Percentiles rank a stretch among this genome's conserved stretches.
Conservation (phyloP, 140 eudicot species). For the Bidens hawaiensis region DNA sequence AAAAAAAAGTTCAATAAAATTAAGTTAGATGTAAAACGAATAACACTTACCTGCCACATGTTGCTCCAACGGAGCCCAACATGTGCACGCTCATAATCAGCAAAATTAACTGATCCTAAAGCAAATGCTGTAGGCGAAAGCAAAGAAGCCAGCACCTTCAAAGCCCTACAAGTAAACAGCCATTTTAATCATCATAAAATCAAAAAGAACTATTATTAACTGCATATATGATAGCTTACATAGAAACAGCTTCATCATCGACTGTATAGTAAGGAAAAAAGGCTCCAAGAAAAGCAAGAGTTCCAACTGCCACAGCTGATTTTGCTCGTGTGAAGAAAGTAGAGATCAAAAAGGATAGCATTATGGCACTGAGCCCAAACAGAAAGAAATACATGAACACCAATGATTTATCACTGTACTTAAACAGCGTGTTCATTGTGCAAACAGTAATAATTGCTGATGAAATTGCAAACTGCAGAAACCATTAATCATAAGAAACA, state of each 20-base stretch:
- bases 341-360: slow-evolving; percentile 77
- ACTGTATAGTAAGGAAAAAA: slow-evolving; percentile 96
- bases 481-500: slow-evolving; percentile 23
- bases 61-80: slow-evolving; percentile 99
- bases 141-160: slow-evolving; percentile 82
- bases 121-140: slow-evolving; percentile 99
- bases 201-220: background rate
- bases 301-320: slow-evolving; percentile 99
- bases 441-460: slow-evolving; percentile 77
- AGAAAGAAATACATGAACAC: slow-evolving; percentile 91
- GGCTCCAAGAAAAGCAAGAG: slow-evolving; percentile 94
- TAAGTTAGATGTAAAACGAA: background rate
- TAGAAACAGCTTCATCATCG: slow-evolving; percentile 71
- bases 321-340: slow-evolving; percentile 96
- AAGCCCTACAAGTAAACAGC: slow-evolving; percentile 47
- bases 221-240: slow-evolving; percentile 45
- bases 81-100: slow-evolving; percentile 98
- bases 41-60: slow-evolving; percentile 71
- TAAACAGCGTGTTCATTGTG: slow-evolving; percentile 85
- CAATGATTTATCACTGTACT: slow-evolving; percentile 92
- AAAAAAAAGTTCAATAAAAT: slow-evolving; percentile 6
- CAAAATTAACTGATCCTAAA: slow-evolving; percentile 92
- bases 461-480: slow-evolving; percentile 83
- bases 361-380: slow-evolving; percentile 94
- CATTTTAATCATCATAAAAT: slow-evolving; percentile 9